Conservation (phyloP, 208 protist species). For the Eutreptiella sp. region DNA sequence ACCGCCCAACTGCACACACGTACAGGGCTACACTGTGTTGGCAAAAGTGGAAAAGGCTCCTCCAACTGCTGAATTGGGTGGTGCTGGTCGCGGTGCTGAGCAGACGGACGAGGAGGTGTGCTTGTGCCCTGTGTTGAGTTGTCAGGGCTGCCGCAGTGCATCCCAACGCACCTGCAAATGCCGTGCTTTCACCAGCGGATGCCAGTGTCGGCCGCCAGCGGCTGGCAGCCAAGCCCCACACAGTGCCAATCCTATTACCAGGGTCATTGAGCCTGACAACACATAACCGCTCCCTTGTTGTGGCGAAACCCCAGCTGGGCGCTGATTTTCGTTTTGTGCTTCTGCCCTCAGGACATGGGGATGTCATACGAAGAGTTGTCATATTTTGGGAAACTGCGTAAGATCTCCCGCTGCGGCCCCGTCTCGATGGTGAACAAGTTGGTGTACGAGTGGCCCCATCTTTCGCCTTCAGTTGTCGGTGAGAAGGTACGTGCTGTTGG, state of each 20-base stretch:
- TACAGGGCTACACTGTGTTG: constrained; percentile 29
- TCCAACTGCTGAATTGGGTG: constrained; percentile 63
- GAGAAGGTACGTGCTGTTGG: no score
- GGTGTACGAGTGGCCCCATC: constrained; percentile 30
- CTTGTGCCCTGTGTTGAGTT: constrained; percentile 1
- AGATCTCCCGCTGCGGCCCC: constrained; percentile 48
- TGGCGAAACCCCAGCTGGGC: constrained; percentile 29
- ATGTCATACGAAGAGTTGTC: constrained; percentile 68
- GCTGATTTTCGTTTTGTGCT: no score
- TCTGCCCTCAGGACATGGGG: constrained; percentile 76
- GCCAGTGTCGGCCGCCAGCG: no score
- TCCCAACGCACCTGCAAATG: no score
- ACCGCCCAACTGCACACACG: no score
- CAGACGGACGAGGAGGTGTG: constrained; percentile 26
- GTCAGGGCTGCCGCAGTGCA: neutral
- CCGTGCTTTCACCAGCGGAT: no score
- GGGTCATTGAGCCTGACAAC: neutral
- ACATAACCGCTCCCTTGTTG: neutral
- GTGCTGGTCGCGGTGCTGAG: constrained; percentile 47
- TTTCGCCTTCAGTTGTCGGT: constrained; percentile 35
- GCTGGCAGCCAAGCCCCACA: no score
- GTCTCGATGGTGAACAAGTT: constrained; percentile 53
- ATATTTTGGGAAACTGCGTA: constrained; percentile 48
- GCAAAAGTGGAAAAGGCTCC: constrained; percentile 32
- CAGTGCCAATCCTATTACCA: neutral